Base-by-base conservation (phyloP, 2,329 filamentous ascomycete genomes). In the Kalaharituber pfeilii region DNA sequence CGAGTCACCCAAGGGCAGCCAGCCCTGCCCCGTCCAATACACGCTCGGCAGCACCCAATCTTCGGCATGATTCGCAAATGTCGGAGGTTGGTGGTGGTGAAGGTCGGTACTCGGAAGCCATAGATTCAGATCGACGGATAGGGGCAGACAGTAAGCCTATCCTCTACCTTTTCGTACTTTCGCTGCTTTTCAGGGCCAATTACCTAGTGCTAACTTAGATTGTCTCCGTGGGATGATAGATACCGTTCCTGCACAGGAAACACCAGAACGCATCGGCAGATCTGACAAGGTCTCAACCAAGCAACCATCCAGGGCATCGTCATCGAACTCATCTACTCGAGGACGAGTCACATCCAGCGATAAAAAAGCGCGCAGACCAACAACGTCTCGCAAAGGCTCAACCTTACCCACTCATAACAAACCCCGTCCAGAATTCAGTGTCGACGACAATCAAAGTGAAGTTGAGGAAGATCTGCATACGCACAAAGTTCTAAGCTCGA, bases 371-470 rank as follows among this genome's bases (percentile, higher is more conserved):
- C 54, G 58, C 44, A 55, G 59, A 42, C 59, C 58, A 11, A 51
- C 59, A 39, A 28, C 56, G 29, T 54, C 57, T 28, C 54, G 59
- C 11, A 52, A 58, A 51, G 28, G 49, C 3, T 60, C 59, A n/a
- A 56, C 58, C 49, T 15, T 52, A 53, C 45, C 56, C 58, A 45
- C 59, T 60, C 47, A 60, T 51, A 55, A 42, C 15, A 50, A 50
- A 29, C 15, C 15, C n/a, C 22, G 78, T n/a, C 77, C 80, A 62
- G 75, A 76, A 58, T 82, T 82, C 65, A 81, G 79, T 8, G 78
- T 80, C 15, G 79, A 82, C 61, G 79, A 82, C 65, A 78, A 79
- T 63, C 69, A 73, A 18, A 70, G 73, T 49, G 79, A 82, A 63
- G 72, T 81, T 26, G 74, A 77, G 59, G 64, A 71, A 59, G 62